Percentiles rank a stretch among this genome's conserved stretches.
These are phyloP conservation scores for Nannochloris sp. DNA, from an alignment of 139 green algal genomes.

Conservation along the genomic window DNA sequence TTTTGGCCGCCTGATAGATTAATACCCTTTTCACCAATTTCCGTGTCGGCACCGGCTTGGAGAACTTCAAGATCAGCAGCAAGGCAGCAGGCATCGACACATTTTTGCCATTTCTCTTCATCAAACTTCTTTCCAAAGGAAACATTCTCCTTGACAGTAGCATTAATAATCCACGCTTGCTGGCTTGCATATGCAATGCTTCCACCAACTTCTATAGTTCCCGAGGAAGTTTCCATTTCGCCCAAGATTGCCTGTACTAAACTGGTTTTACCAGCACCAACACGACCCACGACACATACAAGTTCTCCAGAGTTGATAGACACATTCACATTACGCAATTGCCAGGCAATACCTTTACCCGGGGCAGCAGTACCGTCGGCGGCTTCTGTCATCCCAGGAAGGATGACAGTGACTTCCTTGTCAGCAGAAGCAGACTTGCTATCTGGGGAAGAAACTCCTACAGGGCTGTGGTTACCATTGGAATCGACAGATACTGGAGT, in stretches of 20 bases:
- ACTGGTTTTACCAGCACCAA: conserved; percentile 72
- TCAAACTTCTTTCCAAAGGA: conserved; percentile 34
- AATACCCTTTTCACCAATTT: conserved; percentile 91
- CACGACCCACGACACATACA: conserved; percentile 69
- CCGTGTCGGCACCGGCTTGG: conserved; percentile 71
- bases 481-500: not conserved
- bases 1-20: conserved; percentile 91
- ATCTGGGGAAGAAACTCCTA: not conserved
- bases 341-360: conserved; percentile 24
- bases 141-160: conserved; percentile 73
- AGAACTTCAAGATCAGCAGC: conserved; percentile 62
- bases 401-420: not conserved
- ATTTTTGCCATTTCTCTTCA: conserved; percentile 14
- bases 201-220: conserved; percentile 31
- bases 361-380: not conserved
- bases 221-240: conserved; percentile 43
- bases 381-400: not conserved
- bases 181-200: conserved; percentile 72
- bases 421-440: not conserved
- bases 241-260: conserved; percentile 70
- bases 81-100: conserved; percentile 44
- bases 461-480: not conserved
- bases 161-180: conserved; percentile 88
- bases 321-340: conserved; percentile 56
- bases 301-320: conserved; percentile 50